Percentiles rank a stretch among this genome's conserved stretches.
phyloP scores from a whole-genome alignment of 345 rosid genomes.

The thale cress (Arabidopsis thaliana) region TAIR10.1 NC_003070.9:20573001-20573500 shows the following conservation, averaged over 20 bases:
- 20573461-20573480: background rate
- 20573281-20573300: background rate
- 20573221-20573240: constrained; percentile 1
- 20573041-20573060: constrained; percentile 77
- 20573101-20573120: constrained; percentile 18
- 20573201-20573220: background rate
- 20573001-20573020: constrained; percentile 67
- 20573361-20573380: constrained; percentile 81
- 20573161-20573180: background rate
- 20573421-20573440: constrained; percentile 34
- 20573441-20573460: background rate
- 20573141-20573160: no score
- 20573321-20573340: constrained; percentile 88
- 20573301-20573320: constrained; percentile 28
- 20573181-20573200: background rate
- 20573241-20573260: background rate
- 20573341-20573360: constrained; percentile 78
- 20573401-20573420: constrained; percentile 87
- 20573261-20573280: background rate
- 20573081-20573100: background rate
- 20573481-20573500: background rate
- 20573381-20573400: constrained; percentile 82
- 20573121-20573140: background rate
- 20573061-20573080: constrained; percentile 64
- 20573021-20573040: constrained; percentile 64